Conservation (phyloP, 2,329 filamentous ascomycete genomes). For the Xylaria polymorpha region DNA sequence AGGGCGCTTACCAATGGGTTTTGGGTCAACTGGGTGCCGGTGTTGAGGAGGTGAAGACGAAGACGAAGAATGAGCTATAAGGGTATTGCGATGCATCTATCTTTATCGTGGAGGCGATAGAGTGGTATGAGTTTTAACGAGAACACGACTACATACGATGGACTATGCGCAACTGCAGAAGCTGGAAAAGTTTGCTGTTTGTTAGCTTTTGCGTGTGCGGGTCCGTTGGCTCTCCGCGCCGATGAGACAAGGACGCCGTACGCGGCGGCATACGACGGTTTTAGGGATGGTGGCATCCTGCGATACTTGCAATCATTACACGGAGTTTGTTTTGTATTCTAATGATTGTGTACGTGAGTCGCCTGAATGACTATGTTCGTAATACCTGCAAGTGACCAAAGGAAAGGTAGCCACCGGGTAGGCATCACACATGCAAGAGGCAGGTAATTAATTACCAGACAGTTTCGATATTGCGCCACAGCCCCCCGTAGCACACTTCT, state of each 20-base stretch:
- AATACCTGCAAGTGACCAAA: not conserved
- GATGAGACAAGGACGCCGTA: constrained; percentile 5
- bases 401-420: not conserved
- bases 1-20: constrained; percentile 64
- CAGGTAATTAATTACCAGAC: not conserved
- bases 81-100: not conserved
- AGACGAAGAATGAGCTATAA: constrained; percentile 65
- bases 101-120: not conserved
- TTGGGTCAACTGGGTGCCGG: constrained; percentile 61
- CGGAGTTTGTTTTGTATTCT: constrained; percentile 7
- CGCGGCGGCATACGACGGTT: not conserved
- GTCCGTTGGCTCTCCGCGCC: constrained; percentile 1
- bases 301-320: constrained; percentile 5
- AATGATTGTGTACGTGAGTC: not conserved
- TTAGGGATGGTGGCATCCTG: not conserved
- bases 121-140: constrained; percentile 15
- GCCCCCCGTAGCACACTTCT: not conserved
- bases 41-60: constrained; percentile 60
- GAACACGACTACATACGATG: constrained; percentile 23
- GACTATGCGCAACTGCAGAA: not conserved
- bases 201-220: constrained; percentile 14
- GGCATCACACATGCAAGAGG: not conserved
- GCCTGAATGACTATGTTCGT: not conserved
- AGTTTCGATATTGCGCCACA: not conserved
- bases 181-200: constrained; percentile 27